phyloP scores from a whole-genome alignment of 495 filamentous ascomycete species.

The Aspergillus steynii region DNA sequence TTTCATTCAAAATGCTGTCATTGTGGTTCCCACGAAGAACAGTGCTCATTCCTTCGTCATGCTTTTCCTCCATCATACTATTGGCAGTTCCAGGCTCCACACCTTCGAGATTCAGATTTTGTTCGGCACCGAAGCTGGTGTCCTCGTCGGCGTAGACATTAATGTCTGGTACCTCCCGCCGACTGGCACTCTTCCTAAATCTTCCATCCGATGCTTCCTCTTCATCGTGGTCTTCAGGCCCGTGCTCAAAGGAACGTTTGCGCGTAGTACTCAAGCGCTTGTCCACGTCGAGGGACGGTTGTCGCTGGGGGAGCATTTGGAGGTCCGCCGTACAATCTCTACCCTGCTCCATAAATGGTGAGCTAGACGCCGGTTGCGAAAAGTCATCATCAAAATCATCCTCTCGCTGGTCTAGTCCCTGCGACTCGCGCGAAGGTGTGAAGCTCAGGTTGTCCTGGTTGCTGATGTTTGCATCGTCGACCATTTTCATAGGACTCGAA shows the following conservation, averaged over 20 bases:
- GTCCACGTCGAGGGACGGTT: conserved; percentile 21
- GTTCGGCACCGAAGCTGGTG: conserved; percentile 26
- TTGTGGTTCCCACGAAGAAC: conserved; percentile 35
- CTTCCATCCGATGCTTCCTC: conserved; percentile 26
- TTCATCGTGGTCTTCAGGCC: conserved; percentile 30
- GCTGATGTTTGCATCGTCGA: conserved; percentile 23
- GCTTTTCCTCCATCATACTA: conserved; percentile 42
- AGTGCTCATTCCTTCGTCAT: conserved; percentile 48
- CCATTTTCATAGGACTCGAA: conserved; percentile 36
- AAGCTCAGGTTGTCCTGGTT: conserved; percentile 13
- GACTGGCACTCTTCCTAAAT: conserved; percentile 34
- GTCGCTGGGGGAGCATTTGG: conserved; percentile 24
- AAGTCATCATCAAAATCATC: conserved; percentile 18
- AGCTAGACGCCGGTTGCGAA: conserved; percentile 31
- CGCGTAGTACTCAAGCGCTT: conserved; percentile 31
- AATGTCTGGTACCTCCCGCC: conserved; percentile 28
- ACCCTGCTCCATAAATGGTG: conserved; percentile 38
- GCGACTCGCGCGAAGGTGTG: conserved; percentile 17
- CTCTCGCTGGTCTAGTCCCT: conserved; percentile 15
- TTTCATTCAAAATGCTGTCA: conserved; percentile 16
- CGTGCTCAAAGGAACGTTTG: conserved; percentile 43
- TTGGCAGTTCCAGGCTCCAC: conserved; percentile 26
- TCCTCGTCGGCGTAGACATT: conserved; percentile 35
- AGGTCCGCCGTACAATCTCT: conserved; percentile 38
- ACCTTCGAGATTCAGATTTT: conserved; percentile 19